Evolutionary conservation across 1,284 basidiomycete species (phyloP), one percentile per base, ranked within the genome.

Genomic region (Sporisorium iseilematis-ciliati): DNA sequence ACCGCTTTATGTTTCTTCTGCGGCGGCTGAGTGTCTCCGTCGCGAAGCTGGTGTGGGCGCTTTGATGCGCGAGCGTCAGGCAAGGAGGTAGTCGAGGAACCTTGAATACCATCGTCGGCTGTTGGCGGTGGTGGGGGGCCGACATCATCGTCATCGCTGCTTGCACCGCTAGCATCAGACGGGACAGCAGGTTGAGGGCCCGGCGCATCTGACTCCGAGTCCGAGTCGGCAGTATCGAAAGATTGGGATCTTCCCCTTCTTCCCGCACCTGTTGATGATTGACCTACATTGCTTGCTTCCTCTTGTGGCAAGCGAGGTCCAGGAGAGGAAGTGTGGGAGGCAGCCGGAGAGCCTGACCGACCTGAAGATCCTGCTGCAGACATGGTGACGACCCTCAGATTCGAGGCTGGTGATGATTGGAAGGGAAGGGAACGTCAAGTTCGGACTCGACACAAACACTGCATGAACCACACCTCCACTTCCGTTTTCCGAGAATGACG

Each of bases 1-100:
- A 45, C 29, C 3, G 40, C 26, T 48, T 62, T 72, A 6, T 58
- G 62, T 41, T 63, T 73, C 65, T 80, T 81, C 3, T 59, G 58
- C 20, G 26, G 29, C 5, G 58, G 63, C 29, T 49, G 21, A 10
- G 35, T 2, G 35, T 18, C 11, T 4, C 51, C 58, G 18, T 51
- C 63, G 4, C 26, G 31, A 0, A 14, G 26, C 6, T 55, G 50
- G 26, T 57, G 43, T 7, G 58, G 40, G 23, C 68, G 57, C 21
- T 71, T 71, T 10, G 50, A 18, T 3, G 23, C 11, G 21, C 55
- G 62, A 10, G 23, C 21, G 11, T 58, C 35, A 1, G 57, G 10
- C 2, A 29, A 16, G 25, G 21, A n/a, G 12, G 49, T 18, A 10
- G 54, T n/a, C n/a, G 31, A 5, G 4, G 42, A 5, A 12, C 0